Conservation (phyloP, 129 eudicot species). For the Mikania micrantha region DNA sequence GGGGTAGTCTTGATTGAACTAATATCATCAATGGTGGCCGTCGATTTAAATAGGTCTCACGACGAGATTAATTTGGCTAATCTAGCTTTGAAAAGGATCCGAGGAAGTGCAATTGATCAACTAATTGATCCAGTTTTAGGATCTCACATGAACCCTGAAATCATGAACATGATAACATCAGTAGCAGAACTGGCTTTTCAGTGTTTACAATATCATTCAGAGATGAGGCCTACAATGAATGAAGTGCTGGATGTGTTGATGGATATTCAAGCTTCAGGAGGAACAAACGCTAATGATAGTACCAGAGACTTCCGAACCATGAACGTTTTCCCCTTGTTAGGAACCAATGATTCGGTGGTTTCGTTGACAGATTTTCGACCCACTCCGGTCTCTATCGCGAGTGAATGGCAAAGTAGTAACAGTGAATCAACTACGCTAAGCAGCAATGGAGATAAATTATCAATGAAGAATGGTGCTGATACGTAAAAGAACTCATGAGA, state of each 20-base stretch:
- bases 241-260: constrained; percentile 42
- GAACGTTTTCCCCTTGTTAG: constrained; percentile 31
- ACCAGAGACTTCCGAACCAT: neutral
- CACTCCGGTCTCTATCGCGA: constrained; percentile 43
- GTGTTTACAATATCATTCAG: no score
- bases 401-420: constrained; percentile 38
- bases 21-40: constrained; percentile 66
- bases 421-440: constrained; percentile 33
- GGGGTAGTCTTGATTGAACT: constrained; percentile 81
- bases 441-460: constrained; percentile 20
- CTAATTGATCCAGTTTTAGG: constrained; percentile 60
- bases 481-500: no score
- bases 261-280: constrained; percentile 27
- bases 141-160: constrained; percentile 30
- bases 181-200: no score
- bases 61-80: constrained; percentile 68
- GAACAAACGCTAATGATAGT: neutral
- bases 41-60: constrained; percentile 54
- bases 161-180: no score
- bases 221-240: constrained; percentile 70
- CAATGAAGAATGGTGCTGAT: neutral
- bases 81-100: constrained; percentile 65
- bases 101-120: constrained; percentile 41
- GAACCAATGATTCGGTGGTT: constrained; percentile 35
- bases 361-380: constrained; percentile 33